Evolutionary conservation across 1,284 basidiomycete species (phyloP).

Genomic region (Sporisorium scitamineum): DNA sequence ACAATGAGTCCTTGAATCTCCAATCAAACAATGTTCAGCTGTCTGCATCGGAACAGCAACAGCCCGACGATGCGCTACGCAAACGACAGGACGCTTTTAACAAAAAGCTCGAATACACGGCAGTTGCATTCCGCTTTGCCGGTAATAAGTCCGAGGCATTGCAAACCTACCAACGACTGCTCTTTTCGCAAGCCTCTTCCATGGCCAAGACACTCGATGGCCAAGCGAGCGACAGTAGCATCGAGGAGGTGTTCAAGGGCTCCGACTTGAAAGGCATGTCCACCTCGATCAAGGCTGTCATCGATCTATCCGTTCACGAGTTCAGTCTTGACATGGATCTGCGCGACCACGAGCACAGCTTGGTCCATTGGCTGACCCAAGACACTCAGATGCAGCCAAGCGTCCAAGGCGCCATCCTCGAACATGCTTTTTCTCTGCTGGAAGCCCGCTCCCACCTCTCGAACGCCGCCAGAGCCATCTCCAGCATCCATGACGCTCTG

Average conservation of each 20-base stretch:
- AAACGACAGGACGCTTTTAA: conserved; percentile 19
- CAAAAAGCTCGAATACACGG: conserved; percentile 50
- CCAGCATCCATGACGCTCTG: conserved; percentile 23
- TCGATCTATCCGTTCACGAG: conserved; percentile 51
- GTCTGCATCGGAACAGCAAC: conserved; percentile 8
- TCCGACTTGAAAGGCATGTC: conserved; percentile 12
- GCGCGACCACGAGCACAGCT: conserved; percentile 19
- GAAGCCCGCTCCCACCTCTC: conserved; percentile 45
- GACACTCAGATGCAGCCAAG: background rate
- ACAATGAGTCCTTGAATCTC: conserved; percentile 25
- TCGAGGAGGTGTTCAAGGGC: conserved; percentile 30
- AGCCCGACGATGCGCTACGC: conserved; percentile 5
- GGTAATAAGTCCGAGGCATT: conserved; percentile 23
- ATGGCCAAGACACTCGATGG: conserved; percentile 7
- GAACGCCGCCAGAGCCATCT: conserved; percentile 36
- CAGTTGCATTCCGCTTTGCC: conserved; percentile 44
- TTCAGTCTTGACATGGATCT: conserved; percentile 31
- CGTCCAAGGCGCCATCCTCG: conserved; percentile 44
- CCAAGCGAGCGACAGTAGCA: conserved; percentile 7
- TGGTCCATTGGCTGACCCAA: conserved; percentile 20
- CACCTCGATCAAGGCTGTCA: conserved; percentile 23
- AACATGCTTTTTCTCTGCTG: conserved; percentile 36
- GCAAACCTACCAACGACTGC: conserved; percentile 20
- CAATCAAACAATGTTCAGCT: background rate
- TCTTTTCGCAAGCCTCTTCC: conserved; percentile 11